phyloP scores from a whole-genome alignment of 1,139 yeast species.

The Saccharomyces pastorianus region DNA sequence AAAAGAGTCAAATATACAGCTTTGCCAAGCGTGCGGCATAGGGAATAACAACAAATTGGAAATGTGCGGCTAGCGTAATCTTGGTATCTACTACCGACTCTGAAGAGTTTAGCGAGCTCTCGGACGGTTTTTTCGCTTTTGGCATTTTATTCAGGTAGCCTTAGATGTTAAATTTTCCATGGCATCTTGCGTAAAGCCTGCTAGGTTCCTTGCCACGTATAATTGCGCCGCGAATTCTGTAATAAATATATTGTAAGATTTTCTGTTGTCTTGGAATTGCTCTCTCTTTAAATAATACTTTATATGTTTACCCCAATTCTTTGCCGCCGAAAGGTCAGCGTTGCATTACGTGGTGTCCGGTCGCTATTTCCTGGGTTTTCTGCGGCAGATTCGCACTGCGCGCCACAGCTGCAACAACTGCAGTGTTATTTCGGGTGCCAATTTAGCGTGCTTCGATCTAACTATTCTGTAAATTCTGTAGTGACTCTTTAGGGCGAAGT shows the following conservation, averaged over 20 bases:
- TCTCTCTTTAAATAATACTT: not conserved
- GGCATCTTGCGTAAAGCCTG: not conserved
- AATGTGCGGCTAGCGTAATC: not conserved
- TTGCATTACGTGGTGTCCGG: not conserved
- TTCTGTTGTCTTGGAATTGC: not conserved
- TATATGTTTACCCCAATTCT: not conserved
- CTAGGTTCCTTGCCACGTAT: not conserved
- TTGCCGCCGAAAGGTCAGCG: not conserved
- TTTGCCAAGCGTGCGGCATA: not conserved
- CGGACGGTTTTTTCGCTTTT: not conserved
- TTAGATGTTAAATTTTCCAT: not conserved
- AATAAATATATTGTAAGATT: too few species aligned
- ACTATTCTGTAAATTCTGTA: not conserved
- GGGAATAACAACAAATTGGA: too few species aligned
- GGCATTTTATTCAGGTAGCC: not conserved
- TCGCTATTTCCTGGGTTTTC: not conserved
- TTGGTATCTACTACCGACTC: not conserved
- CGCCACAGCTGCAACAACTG: not conserved
- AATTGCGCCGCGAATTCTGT: not conserved
- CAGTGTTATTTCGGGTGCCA: not conserved
- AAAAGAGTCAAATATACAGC: not conserved
- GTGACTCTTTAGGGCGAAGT: not conserved
- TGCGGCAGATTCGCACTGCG: not conserved
- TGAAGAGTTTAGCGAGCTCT: not conserved
- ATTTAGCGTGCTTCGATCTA: not conserved